A percentile compares a stretch with the other conserved stretches of the same genome.
These are phyloP conservation scores for Hypoxylon sp. DNA, from an alignment of 2,329 filamentous ascomycete species.

Conservation along the genomic window DNA sequence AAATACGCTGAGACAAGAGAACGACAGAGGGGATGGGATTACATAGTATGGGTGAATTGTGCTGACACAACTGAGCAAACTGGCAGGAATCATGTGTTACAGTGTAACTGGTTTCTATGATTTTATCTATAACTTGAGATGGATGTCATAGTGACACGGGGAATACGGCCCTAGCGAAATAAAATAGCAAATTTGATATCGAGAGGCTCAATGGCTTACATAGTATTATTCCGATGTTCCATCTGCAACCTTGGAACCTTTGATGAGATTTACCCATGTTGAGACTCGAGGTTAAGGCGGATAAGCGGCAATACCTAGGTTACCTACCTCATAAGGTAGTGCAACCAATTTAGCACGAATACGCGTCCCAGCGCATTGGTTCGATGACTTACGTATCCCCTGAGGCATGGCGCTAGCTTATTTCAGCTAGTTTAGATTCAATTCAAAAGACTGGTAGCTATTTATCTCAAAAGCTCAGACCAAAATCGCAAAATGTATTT, in stretches of 20 bases:
- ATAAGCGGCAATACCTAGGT: constrained; percentile 10
- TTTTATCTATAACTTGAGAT: neutral
- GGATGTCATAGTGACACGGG: neutral
- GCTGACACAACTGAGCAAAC: constrained; percentile 28
- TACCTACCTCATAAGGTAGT: too few relatives aligned
- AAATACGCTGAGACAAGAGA: constrained; percentile 9
- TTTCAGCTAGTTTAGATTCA: too few relatives aligned
- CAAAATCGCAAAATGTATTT: too few relatives aligned
- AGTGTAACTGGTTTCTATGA: constrained; percentile 8
- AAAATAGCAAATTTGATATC: neutral
- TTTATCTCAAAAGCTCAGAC: too few relatives aligned
- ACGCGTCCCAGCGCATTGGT: constrained; percentile 33
- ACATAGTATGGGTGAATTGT: constrained; percentile 3
- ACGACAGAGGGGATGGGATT: constrained; percentile 4
- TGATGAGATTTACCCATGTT: neutral
- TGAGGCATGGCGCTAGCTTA: neutral
- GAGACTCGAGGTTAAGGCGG: neutral
- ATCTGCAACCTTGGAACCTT: neutral
- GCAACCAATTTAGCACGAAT: constrained; percentile 10
- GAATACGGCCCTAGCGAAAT: neutral
- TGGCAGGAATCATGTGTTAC: constrained; percentile 17
- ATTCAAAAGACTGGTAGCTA: too few relatives aligned
- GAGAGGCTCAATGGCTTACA: neutral
- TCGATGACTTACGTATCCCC: constrained; percentile 20
- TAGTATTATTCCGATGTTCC: constrained; percentile 4